phyloP scores from a whole-genome alignment of 257 asterid genomes.

The Ligustrum vulgare region DNA sequence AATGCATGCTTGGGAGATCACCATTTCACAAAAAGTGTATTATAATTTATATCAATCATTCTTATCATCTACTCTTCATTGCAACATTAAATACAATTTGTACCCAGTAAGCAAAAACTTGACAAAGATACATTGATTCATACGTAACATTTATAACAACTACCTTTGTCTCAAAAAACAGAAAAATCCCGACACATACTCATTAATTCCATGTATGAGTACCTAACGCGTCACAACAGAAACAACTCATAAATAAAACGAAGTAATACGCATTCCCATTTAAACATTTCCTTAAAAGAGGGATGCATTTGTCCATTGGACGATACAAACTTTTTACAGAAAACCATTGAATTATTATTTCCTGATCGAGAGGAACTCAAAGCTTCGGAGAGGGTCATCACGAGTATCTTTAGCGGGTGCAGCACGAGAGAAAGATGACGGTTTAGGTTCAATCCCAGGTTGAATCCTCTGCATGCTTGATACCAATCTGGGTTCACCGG shows the following conservation, averaged over 20 bases:
- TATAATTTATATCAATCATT: too few relatives aligned
- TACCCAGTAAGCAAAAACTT: not conserved
- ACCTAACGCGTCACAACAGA: constrained; percentile 32
- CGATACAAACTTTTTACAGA: constrained; percentile 31
- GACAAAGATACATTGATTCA: not conserved
- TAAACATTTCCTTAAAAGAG: constrained; percentile 34
- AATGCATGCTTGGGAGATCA: too few relatives aligned
- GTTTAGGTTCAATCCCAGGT: constrained; percentile 49
- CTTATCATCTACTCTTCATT: not conserved
- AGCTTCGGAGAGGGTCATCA: constrained; percentile 86
- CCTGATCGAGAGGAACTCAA: constrained; percentile 71
- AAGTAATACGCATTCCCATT: constrained; percentile 35
- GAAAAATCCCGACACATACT: constrained; percentile 37
- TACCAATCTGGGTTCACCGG: constrained; percentile 49
- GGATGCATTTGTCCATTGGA: constrained; percentile 24
- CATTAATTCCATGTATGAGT: constrained; percentile 41
- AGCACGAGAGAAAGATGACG: constrained; percentile 58
- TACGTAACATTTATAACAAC: constrained; percentile 19
- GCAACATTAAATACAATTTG: not conserved
- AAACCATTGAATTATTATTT: constrained; percentile 26
- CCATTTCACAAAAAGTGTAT: too few relatives aligned
- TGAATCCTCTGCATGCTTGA: constrained; percentile 61
- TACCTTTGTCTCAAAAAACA: constrained; percentile 16
- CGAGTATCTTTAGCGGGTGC: constrained; percentile 54
- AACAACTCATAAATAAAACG: constrained; percentile 36